A percentile compares a stretch with the other conserved stretches of the same genome.
Evolutionary conservation across 306 rosid genomes (phyloP).

Genomic region (Medicago ruthenica): DNA sequence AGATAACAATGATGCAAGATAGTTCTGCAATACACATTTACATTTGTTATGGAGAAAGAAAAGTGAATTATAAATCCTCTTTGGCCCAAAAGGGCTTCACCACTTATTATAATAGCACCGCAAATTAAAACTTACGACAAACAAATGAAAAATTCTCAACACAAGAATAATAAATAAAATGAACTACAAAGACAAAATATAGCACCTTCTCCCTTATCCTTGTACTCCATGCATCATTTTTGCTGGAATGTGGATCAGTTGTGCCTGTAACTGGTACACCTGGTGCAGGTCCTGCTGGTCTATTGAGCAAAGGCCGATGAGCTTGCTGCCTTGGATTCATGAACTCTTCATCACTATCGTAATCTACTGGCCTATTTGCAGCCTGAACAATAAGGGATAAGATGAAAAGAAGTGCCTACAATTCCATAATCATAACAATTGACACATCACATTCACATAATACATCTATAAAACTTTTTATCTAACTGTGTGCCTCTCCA

Average conservation of each 20-base stretch:
- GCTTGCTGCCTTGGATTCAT: slow-evolving; percentile 73
- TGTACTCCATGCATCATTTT: no score
- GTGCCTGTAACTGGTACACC: no score
- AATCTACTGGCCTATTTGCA: slow-evolving; percentile 73
- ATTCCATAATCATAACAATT: slow-evolving; percentile 39
- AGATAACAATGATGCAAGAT: no score
- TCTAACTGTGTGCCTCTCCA: no score
- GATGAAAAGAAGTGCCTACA: slow-evolving; percentile 89
- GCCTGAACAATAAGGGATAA: slow-evolving; percentile 86
- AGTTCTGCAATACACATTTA: slow-evolving; percentile 17
- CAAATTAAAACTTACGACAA: no score
- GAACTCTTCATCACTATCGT: slow-evolving; percentile 94
- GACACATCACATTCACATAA: slow-evolving; percentile 34
- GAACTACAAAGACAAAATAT: no score
- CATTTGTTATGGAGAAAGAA: slow-evolving; percentile 2
- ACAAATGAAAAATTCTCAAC: no score
- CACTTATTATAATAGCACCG: slow-evolving; percentile 3
- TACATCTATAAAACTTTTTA: no score
- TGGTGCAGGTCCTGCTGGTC: slow-evolving; percentile 69
- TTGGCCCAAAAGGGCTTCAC: neutral
- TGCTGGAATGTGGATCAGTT: no score
- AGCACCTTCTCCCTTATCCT: no score
- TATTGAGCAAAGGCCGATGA: slow-evolving; percentile 83
- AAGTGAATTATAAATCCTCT: slow-evolving; percentile 20
- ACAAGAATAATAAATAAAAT: no score